Evolutionary conservation across 1,284 basidiomycete genomes (phyloP).

Genomic region (Melampsora larici-populina): DNA sequence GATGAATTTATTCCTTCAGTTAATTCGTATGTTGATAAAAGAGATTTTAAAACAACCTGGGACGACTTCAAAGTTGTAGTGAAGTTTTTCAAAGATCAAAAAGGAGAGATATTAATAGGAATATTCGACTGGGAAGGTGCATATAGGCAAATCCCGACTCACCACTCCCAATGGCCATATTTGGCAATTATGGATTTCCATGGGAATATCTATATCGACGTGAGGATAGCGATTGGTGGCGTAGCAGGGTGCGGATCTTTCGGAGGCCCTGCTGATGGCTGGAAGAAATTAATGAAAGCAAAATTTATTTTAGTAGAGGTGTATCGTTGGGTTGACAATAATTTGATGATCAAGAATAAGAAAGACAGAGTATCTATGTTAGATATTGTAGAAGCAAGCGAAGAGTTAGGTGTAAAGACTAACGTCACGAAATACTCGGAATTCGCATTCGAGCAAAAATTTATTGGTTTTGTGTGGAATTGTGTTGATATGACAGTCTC

Average conservation of each 20-base stretch:
- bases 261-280: background rate
- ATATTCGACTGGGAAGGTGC: constrained; percentile 12
- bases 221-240: too few relatives aligned
- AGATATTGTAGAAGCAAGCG: too few relatives aligned
- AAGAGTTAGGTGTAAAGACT: too few relatives aligned
- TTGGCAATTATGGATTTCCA: background rate
- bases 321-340: background rate
- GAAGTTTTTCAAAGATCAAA: background rate
- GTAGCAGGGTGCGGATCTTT: constrained; percentile 3
- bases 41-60: constrained; percentile 7
- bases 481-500: too few relatives aligned
- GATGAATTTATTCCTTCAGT: too few relatives aligned
- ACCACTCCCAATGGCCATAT: background rate
- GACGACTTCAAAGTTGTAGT: background rate
- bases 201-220: too few relatives aligned
- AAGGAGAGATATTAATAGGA: background rate
- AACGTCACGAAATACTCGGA: too few relatives aligned
- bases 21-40: too few relatives aligned
- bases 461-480: too few relatives aligned
- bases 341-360: too few relatives aligned
- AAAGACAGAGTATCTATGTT: too few relatives aligned
- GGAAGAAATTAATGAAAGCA: background rate
- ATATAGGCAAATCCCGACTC: constrained; percentile 9
- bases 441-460: too few relatives aligned
- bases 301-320: background rate